A percentile compares a stretch with the other conserved stretches of the same genome.
phyloP scores from a whole-genome alignment of 257 asterid species.

The Sherardia arvensis region DNA sequence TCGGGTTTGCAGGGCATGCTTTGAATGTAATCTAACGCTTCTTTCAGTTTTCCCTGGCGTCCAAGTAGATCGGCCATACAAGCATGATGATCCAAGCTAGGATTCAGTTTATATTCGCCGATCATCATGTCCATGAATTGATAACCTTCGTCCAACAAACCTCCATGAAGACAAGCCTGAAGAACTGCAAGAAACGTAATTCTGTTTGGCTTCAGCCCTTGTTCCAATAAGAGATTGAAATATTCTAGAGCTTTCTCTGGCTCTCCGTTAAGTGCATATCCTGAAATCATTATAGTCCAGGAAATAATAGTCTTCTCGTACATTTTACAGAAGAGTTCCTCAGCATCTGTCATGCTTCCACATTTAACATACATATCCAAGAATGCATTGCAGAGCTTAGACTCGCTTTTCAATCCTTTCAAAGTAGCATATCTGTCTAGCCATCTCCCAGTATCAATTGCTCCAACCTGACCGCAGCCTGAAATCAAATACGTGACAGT shows the following conservation, averaged over 20 bases:
- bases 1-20: slow-evolving; percentile 53
- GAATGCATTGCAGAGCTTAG: slow-evolving; percentile 45
- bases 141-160: slow-evolving; percentile 42
- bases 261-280: slow-evolving; percentile 54
- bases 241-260: slow-evolving; percentile 33
- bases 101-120: slow-evolving; percentile 18
- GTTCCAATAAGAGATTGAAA: slow-evolving; percentile 37
- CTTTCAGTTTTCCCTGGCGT: slow-evolving; percentile 48
- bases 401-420: slow-evolving; percentile 36
- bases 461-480: slow-evolving; percentile 63
- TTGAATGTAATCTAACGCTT: slow-evolving; percentile 38
- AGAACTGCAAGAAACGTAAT: slow-evolving; percentile 60
- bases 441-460: slow-evolving; percentile 54
- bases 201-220: slow-evolving; percentile 45
- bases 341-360: slow-evolving; percentile 52
- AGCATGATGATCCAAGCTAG: slow-evolving; percentile 48
- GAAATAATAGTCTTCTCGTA: slow-evolving; percentile 36
- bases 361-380: slow-evolving; percentile 70
- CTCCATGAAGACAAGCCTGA: slow-evolving; percentile 76
- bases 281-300: slow-evolving; percentile 65
- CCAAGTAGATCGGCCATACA: slow-evolving; percentile 60
- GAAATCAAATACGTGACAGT: slow-evolving; percentile 45
- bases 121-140: slow-evolving; percentile 38
- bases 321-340: slow-evolving; percentile 38
- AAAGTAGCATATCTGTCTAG: slow-evolving; percentile 32